Evolutionary conservation across 2,329 filamentous ascomycete species (phyloP).

Genomic region (Trichoderma cornu-damae): DNA sequence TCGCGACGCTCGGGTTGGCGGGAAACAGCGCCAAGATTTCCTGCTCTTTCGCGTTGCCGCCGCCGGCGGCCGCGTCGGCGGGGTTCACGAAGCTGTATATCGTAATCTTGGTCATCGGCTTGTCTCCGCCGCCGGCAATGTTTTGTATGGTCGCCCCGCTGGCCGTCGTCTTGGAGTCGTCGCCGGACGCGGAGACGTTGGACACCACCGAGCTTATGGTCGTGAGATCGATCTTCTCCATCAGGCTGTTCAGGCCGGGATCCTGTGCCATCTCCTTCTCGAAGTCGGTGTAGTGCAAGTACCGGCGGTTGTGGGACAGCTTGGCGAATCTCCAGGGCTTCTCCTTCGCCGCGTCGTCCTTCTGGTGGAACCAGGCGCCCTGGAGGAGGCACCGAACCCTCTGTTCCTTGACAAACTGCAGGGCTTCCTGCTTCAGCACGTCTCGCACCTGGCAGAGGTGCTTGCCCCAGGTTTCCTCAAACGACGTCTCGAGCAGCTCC

Average conservation of each 20-base stretch:
- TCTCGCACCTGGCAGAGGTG: constrained; percentile 88
- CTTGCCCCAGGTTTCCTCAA: constrained; percentile 90
- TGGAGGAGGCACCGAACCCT: constrained; percentile 82
- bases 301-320: constrained; percentile 85
- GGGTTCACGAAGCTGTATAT: constrained; percentile 67
- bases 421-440: constrained; percentile 80
- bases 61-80: constrained; percentile 33
- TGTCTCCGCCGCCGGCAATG: constrained; percentile 28
- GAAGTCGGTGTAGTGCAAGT: constrained; percentile 87
- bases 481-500: constrained; percentile 83
- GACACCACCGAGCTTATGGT: constrained; percentile 90
- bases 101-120: constrained; percentile 77
- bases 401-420: constrained; percentile 97
- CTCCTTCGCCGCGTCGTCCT: constrained; percentile 37
- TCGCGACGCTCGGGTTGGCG: constrained; percentile 72
- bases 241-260: constrained; percentile 67
- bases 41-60: constrained; percentile 52
- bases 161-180: constrained; percentile 43
- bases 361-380: constrained; percentile 75
- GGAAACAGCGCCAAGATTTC: constrained; percentile 80
- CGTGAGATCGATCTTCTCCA: constrained; percentile 79
- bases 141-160: constrained; percentile 42
- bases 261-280: constrained; percentile 57
- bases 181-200: constrained; percentile 69
- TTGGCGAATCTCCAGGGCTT: constrained; percentile 76